A percentile compares a stretch with the other conserved stretches of the same genome.
These are phyloP conservation scores for Chalara sp. DNA, from an alignment of 2,329 filamentous ascomycete species.

Conservation along the genomic window DNA sequence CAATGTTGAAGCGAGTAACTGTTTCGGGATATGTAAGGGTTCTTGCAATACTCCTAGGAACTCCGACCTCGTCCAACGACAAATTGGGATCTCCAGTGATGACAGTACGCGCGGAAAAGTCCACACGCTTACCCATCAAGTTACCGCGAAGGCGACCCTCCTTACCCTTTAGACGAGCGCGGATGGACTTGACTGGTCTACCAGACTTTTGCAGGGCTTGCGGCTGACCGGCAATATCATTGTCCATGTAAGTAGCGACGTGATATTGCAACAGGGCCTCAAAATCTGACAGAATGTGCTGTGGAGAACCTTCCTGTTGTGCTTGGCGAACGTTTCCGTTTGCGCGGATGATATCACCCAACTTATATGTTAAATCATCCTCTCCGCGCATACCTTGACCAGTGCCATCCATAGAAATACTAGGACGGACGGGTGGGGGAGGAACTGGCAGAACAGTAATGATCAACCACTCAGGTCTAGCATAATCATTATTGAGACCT, in stretches of 20 bases:
- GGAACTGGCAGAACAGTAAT: conserved; percentile 92
- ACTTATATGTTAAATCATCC: conserved; percentile 98
- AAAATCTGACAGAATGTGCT: conserved; percentile 87
- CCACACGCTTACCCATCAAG: conserved; percentile 98
- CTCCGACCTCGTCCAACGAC: conserved; percentile 93
- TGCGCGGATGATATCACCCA: conserved; percentile 95
- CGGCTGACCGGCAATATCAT: conserved; percentile 93
- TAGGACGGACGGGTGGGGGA: conserved; percentile 89
- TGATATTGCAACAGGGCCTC: conserved; percentile 93
- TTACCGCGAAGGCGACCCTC: conserved; percentile 97
- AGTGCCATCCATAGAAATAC: conserved; percentile 94
- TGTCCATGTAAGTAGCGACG: conserved; percentile 99
- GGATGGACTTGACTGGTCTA: conserved; percentile 91
- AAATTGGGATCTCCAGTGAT: conserved; percentile 98
- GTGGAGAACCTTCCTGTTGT: conserved; percentile 83
- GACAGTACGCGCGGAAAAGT: conserved; percentile 98
- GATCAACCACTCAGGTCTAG: conserved; percentile 97
- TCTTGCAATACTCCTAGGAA: conserved; percentile 85
- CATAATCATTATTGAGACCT: conserved; percentile 90
- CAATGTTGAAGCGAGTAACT: conserved; percentile 96
- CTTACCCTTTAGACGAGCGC: conserved; percentile 96
- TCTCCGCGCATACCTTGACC: conserved; percentile 89
- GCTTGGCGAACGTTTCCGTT: conserved; percentile 92
- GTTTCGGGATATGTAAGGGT: conserved; percentile 95
- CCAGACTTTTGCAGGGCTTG: conserved; percentile 96